These are phyloP conservation scores for Kalanchoe fedtschenkoi DNA, from an alignment of 164 flowering plant genomes.

Conservation along the genomic window DNA sequence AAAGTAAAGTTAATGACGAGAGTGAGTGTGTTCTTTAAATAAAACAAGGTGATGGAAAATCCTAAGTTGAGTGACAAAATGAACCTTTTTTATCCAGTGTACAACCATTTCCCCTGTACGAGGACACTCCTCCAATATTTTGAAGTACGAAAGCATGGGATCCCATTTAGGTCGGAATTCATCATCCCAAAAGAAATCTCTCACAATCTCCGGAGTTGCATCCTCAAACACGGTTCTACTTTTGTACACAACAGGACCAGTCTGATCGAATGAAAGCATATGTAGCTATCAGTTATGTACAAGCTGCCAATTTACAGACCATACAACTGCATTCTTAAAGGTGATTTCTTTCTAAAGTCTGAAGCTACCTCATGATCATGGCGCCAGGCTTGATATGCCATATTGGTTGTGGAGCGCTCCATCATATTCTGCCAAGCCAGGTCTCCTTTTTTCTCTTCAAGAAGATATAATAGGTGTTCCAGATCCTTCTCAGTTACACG, in stretches of 20 bases:
- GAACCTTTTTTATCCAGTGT: conserved; percentile 96
- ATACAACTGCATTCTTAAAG: background rate
- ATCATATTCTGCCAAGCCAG: conserved; percentile 76
- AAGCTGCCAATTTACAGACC: no score
- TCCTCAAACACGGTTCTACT: conserved; percentile 92
- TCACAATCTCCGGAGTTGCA: conserved; percentile 81
- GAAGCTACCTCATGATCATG: conserved; percentile 78
- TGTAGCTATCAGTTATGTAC: background rate
- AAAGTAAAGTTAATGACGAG: background rate
- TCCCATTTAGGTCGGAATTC: conserved; percentile 97
- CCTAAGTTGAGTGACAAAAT: background rate
- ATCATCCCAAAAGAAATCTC: conserved; percentile 99
- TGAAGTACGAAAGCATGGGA: conserved; percentile 66
- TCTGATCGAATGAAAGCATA: conserved; percentile 28
- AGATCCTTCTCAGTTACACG: conserved; percentile 64
- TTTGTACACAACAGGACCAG: conserved; percentile 56
- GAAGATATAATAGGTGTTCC: conserved; percentile 59
- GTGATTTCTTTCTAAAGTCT: background rate
- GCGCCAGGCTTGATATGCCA: conserved; percentile 91
- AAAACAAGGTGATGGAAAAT: background rate
- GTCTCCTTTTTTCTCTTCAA: conserved; percentile 54
- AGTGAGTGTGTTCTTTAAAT: background rate
- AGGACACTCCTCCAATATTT: conserved; percentile 72
- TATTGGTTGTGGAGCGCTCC: conserved; percentile 73
- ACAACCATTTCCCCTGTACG: conserved; percentile 57